Conservation (phyloP, 1,139 yeast genomes). For the Scheffersomyces quercinus region DNA sequence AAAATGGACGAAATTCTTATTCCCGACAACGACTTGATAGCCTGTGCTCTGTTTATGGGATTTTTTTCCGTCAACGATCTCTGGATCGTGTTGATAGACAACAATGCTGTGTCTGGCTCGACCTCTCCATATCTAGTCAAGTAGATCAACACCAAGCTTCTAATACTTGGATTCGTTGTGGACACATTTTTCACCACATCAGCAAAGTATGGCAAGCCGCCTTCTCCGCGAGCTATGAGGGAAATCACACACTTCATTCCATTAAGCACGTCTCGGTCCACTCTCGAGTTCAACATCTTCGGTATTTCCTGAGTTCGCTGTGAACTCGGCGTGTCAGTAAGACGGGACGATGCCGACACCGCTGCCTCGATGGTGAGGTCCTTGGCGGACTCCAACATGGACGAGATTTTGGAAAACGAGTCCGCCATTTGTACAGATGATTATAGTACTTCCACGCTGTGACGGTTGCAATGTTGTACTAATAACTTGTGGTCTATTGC, state of each 20-base stretch:
- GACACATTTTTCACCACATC: slow-evolving; percentile 89
- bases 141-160: slow-evolving; percentile 78
- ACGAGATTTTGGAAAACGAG: slow-evolving; percentile 40
- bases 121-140: slow-evolving; percentile 76
- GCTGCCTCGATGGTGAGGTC: slow-evolving; percentile 83
- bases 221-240: slow-evolving; percentile 64
- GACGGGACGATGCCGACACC: slow-evolving; percentile 67
- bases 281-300: slow-evolving; percentile 64
- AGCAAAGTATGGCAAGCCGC: slow-evolving; percentile 67
- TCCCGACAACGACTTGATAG: slow-evolving; percentile 79
- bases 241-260: slow-evolving; percentile 80
- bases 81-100: slow-evolving; percentile 91
- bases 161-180: slow-evolving; percentile 64
- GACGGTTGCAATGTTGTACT: not conserved
- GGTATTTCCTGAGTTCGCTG: slow-evolving; percentile 64
- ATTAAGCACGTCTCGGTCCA: slow-evolving; percentile 67
- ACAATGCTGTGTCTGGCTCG: slow-evolving; percentile 84
- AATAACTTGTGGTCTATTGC: not conserved
- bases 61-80: slow-evolving; percentile 71
- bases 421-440: slow-evolving; percentile 33
- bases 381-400: slow-evolving; percentile 74
- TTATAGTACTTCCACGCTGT: not conserved
- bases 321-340: slow-evolving; percentile 58
- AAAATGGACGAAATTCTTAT: slow-evolving; percentile 77
- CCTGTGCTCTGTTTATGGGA: slow-evolving; percentile 67